phyloP scores from a whole-genome alignment of 495 filamentous ascomycete genomes.

The Neurospora pannonica region DNA sequence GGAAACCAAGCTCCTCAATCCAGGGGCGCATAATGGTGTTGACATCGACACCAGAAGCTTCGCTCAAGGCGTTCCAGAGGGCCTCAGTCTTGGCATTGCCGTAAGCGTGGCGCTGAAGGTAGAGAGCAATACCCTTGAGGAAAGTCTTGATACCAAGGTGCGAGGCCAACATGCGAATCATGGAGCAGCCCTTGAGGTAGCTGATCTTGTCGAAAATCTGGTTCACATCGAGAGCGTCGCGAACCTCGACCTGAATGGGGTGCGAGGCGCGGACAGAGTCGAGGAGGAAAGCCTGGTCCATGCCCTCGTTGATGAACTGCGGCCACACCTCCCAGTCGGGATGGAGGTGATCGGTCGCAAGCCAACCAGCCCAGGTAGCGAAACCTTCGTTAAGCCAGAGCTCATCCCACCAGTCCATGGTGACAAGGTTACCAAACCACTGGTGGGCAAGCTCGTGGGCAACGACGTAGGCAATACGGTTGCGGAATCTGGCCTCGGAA shows the following conservation, averaged over 20 bases:
- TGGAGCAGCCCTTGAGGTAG: slow-evolving; percentile 90
- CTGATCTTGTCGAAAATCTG: slow-evolving; percentile 95
- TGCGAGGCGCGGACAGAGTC: slow-evolving; percentile 86
- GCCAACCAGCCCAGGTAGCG: slow-evolving; percentile 96
- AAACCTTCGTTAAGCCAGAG: slow-evolving; percentile 97
- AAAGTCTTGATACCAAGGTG: slow-evolving; percentile 81
- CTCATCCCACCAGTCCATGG: slow-evolving; percentile 87
- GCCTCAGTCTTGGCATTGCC: slow-evolving; percentile 92
- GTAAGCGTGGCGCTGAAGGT: slow-evolving; percentile 80
- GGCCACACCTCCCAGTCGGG: slow-evolving; percentile 94
- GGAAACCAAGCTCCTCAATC: slow-evolving; percentile 93
- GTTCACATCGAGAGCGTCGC: slow-evolving; percentile 83
- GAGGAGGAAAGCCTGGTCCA: slow-evolving; percentile 81
- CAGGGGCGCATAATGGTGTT: slow-evolving; percentile 80
- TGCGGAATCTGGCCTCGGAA: slow-evolving; percentile 79
- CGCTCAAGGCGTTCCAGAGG: slow-evolving; percentile 81
- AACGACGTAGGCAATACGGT: slow-evolving; percentile 88
- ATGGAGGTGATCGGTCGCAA: slow-evolving; percentile 82
- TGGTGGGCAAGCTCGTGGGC: slow-evolving; percentile 94
- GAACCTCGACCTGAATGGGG: slow-evolving; percentile 88
- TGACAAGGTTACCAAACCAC: slow-evolving; percentile 97
- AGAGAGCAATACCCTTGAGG: slow-evolving; percentile 76
- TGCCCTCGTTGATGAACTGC: slow-evolving; percentile 86
- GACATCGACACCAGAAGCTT: slow-evolving; percentile 84
- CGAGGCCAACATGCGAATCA: slow-evolving; percentile 86